Conservation (phyloP, 2,329 filamentous ascomycete genomes). For the Xylariaceae sp. region DNA sequence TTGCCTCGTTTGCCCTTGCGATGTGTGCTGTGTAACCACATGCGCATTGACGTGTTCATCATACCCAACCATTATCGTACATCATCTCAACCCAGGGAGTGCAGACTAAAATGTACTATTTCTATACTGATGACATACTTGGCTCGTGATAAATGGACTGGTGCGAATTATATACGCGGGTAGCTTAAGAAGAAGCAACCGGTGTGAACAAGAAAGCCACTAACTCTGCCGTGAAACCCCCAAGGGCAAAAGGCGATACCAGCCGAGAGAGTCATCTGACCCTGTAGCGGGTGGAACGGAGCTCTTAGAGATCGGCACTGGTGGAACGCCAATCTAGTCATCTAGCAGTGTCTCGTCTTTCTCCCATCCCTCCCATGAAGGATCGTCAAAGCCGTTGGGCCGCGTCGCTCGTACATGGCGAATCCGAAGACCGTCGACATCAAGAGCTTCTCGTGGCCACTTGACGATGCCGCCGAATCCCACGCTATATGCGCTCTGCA, state of each 20-base stretch:
- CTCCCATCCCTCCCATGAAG: conserved; percentile 53
- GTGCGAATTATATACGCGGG: not conserved
- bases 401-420: conserved; percentile 42
- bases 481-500: conserved; percentile 29
- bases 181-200: conserved; percentile 1
- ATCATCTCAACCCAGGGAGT: not conserved
- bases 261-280: conserved; percentile 8
- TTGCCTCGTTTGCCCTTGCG: too few species aligned
- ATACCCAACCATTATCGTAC: conserved; percentile 1
- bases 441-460: conserved; percentile 43
- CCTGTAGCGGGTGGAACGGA: not conserved
- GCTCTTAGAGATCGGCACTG: conserved; percentile 8
- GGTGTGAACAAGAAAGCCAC: conserved; percentile 1
- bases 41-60: conserved; percentile 1
- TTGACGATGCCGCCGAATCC: conserved; percentile 38
- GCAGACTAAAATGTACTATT: conserved; percentile 1
- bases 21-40: conserved; percentile 6
- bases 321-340: conserved; percentile 4
- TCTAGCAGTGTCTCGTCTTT: conserved; percentile 32
- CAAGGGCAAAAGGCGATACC: conserved; percentile 2
- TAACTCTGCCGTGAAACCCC: conserved; percentile 15
- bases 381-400: conserved; percentile 54
- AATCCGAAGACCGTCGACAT: conserved; percentile 41
- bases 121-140: conserved; percentile 3
- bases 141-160: not conserved